Evolutionary conservation across 73 alveolate species (phyloP), one percentile per base, ranked within the genome.

Genomic region (Paramecium caudatum): DNA sequence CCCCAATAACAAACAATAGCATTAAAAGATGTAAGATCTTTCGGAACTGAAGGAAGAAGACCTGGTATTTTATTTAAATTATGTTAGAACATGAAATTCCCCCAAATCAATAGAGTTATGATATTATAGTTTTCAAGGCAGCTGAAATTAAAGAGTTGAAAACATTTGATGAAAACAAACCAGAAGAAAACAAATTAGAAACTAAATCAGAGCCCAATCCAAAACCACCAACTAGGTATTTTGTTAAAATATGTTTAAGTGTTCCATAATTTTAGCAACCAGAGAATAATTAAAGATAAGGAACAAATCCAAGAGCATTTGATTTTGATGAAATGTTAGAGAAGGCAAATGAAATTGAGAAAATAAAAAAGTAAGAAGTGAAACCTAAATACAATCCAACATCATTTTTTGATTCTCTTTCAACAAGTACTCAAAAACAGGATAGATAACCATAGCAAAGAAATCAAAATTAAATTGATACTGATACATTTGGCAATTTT

Each of bases 31-130:
- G 93, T 86, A 36, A 49, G 82, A 8, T 86, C 93, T 25, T 86
- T 86, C 55, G 93, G 93, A 41, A 86, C 93, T 1, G 93, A 86
- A 27, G 93, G 93, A 23, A 61, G 93, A 63, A 61, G 85, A 13
- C 90, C 90, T 19, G 93, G 93, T 43, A 86, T 47, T 39, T 34
- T 39, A 12, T 74, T 70, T 74, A 41, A 41, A 9, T 21, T 8
- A 74, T 74, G 17, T 74, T 34, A 74, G 88, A 74, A 39, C 88
- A 74, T 62, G 93, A 86, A 86, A 86, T 86, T 32, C 93, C 84
- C 30, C 93, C 93, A 0, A 74, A 43, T 74, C 43, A 37, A 21
- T 12, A 74, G 32, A 74, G 69, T 10, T 74, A 74, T 17, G 88
- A 74, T 74, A 45, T 74, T 39, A 21, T 74, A 6, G 88, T 74